Base-by-base conservation (phyloP, 2,329 filamentous ascomycete species). In the Fusarium sp. region DNA sequence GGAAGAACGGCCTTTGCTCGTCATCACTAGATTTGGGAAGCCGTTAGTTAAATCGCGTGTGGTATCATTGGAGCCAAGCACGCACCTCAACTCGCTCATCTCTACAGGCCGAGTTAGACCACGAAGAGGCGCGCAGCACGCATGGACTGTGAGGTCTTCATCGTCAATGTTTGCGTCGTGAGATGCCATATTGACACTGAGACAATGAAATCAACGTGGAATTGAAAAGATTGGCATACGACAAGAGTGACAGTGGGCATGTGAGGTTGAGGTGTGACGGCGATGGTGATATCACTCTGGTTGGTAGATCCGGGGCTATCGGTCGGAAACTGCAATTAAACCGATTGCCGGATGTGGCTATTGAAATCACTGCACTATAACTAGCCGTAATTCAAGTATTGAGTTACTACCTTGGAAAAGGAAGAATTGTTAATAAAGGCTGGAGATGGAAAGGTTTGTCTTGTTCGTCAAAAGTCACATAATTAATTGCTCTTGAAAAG, bases 41-140 rank as follows among this genome's bases (percentile, higher is more conserved):
- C 4, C 9, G 25, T 57, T 9, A 50, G 38, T 17, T 53, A n/a
- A 4, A 31, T 13, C 35, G 9, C 1, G 17, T 23, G 14, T 33
- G 6, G 21, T 4, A 14, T 15, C 19, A 14, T 31, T 13, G 7
- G 17, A 23, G 33, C 38, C 19, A 37, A 17, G 57, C 19, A 51
- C 70, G 13, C 69, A 79, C 77, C 75, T 69, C 38, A 78, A 68
- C 25, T 78, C 75, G 49, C 75, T 76, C 19, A 83, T 74, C 36
- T 82, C 77, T 51, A 84, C 72, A 9, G 83, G 82, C 25, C 69
- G 69, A 9, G 69, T 70, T 42, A 83, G 67, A 10, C 72, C 68
- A 4, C 70, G 52, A 42, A 82, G 61, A 13, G 78, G 73, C 27
- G 71, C 73, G 69, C 79, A 79, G 72, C 77, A 80, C 42, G 68